phyloP scores from a whole-genome alignment of 2,329 filamentous ascomycete genomes.

The Sclerotinia borealis region DNA sequence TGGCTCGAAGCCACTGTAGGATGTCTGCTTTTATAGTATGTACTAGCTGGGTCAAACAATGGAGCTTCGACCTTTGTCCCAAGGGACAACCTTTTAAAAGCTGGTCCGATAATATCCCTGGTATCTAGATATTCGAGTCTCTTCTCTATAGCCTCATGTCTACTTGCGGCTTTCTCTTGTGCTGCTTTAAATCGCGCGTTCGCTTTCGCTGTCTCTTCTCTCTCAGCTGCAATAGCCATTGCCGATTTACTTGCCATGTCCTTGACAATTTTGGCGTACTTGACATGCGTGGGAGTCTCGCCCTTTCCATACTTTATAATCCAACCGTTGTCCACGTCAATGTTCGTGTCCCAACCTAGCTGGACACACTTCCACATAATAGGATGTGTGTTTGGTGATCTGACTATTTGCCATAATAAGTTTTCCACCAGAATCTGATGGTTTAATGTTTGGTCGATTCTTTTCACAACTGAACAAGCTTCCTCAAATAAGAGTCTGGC shows the following conservation, averaged over 20 bases:
- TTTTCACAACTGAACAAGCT: neutral
- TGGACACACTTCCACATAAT: constrained; percentile 2
- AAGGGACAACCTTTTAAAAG: neutral
- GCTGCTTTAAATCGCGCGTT: neutral
- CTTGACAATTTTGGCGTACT: neutral
- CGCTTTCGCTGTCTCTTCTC: neutral
- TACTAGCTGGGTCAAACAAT: neutral
- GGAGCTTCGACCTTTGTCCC: neutral
- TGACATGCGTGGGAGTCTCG: neutral
- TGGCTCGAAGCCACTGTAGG: neutral
- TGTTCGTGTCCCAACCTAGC: neutral
- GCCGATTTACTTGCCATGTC: neutral
- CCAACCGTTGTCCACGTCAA: constrained; percentile 6
- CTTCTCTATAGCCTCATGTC: neutral
- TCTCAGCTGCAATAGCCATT: neutral
- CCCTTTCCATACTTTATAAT: neutral
- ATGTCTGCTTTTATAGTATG: neutral
- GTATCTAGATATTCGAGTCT: neutral
- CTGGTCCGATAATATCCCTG: neutral
- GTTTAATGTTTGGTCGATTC: neutral
- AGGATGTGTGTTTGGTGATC: neutral
- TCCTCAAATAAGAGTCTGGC: neutral
- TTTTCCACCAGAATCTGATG: neutral
- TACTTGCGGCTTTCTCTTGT: neutral
- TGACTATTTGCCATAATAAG: constrained; percentile 5